phyloP scores from a whole-genome alignment of 768 basidiomycete genomes.

The Suillus americanus region DNA sequence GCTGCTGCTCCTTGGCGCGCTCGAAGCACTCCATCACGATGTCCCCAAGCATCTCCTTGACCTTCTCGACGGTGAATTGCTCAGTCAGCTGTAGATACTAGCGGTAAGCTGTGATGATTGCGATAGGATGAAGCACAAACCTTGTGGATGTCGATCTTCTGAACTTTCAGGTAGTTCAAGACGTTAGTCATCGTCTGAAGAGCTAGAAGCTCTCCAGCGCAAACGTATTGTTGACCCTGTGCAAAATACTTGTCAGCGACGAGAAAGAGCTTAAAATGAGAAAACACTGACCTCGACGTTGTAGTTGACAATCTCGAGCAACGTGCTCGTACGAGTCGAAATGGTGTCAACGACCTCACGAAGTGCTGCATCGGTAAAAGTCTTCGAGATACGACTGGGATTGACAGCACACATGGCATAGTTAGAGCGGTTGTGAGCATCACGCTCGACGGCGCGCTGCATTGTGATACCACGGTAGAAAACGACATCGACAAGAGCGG shows the following conservation, averaged over 20 bases:
- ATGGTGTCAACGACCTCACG: slow-evolving; percentile 96
- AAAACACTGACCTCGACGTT: slow-evolving; percentile 72
- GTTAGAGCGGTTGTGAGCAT: slow-evolving; percentile 87
- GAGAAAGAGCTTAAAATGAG: not conserved
- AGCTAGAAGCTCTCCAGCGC: slow-evolving; percentile 93
- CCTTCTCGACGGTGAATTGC: slow-evolving; percentile 85
- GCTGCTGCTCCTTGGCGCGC: slow-evolving; percentile 75
- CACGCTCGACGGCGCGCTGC: slow-evolving; percentile 98
- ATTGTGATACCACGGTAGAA: slow-evolving; percentile 99
- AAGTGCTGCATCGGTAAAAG: slow-evolving; percentile 94
- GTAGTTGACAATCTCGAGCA: slow-evolving; percentile 98
- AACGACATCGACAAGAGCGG: slow-evolving; percentile 94
- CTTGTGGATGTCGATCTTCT: slow-evolving; percentile 93
- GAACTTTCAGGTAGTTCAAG: slow-evolving; percentile 91
- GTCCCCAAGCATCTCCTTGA: slow-evolving; percentile 93
- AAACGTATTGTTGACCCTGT: slow-evolving; percentile 99
- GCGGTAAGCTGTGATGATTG: not conserved
- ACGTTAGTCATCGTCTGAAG: slow-evolving; percentile 95
- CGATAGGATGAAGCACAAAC: slow-evolving; percentile 35
- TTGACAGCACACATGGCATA: slow-evolving; percentile 99
- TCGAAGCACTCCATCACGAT: slow-evolving; percentile 84
- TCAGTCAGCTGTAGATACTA: slow-evolving; percentile 68
- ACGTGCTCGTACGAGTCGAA: slow-evolving; percentile 66
- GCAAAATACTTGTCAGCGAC: slow-evolving; percentile 10
- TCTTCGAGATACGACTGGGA: slow-evolving; percentile 89